A percentile compares a stretch with the other conserved stretches of the same genome.
Evolutionary conservation across 306 rosid genomes (phyloP).

Genomic region (Comarum palustre): DNA sequence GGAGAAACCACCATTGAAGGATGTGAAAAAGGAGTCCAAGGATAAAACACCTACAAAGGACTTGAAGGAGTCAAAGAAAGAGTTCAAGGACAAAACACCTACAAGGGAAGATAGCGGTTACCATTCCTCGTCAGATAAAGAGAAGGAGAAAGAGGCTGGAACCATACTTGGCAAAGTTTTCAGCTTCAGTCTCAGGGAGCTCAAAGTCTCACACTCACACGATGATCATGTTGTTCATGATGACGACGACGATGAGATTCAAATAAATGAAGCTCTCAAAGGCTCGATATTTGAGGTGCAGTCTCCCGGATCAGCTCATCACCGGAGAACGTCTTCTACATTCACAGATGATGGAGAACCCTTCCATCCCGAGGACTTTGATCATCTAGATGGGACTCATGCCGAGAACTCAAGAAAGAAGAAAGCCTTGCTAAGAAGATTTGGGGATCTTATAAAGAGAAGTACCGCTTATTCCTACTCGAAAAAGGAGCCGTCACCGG

Average conservation of each 20-base stretch:
- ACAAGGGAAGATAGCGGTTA: constrained; percentile 24
- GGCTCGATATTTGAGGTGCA: constrained; percentile 60
- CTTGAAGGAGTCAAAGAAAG: constrained; percentile 21
- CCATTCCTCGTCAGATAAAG: constrained; percentile 11
- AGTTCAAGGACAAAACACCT: constrained; percentile 23
- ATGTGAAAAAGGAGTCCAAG: constrained; percentile 25
- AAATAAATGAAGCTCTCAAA: constrained; percentile 41
- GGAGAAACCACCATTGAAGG: constrained; percentile 32
- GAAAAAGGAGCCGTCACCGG: constrained; percentile 10
- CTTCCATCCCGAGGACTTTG: constrained; percentile 40
- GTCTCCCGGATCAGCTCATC: constrained; percentile 41
- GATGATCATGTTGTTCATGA: constrained; percentile 4
- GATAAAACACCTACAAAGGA: constrained; percentile 8
- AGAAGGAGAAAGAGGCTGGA: constrained; percentile 32
- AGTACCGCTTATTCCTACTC: constrained; percentile 19
- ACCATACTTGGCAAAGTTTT: constrained; percentile 35
- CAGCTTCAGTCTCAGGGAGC: constrained; percentile 37
- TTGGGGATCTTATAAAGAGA: constrained; percentile 78
- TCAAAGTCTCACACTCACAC: constrained; percentile 38
- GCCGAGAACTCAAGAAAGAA: constrained; percentile 64
- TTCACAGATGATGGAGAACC: constrained; percentile 33
- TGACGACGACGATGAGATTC: constrained; percentile 28
- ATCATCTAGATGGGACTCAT: constrained; percentile 41
- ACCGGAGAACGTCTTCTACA: constrained; percentile 22
- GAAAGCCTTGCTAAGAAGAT: constrained; percentile 66